Evolutionary conservation across 2,329 filamentous ascomycete genomes (phyloP).

Genomic region (Didymella segeticola): DNA sequence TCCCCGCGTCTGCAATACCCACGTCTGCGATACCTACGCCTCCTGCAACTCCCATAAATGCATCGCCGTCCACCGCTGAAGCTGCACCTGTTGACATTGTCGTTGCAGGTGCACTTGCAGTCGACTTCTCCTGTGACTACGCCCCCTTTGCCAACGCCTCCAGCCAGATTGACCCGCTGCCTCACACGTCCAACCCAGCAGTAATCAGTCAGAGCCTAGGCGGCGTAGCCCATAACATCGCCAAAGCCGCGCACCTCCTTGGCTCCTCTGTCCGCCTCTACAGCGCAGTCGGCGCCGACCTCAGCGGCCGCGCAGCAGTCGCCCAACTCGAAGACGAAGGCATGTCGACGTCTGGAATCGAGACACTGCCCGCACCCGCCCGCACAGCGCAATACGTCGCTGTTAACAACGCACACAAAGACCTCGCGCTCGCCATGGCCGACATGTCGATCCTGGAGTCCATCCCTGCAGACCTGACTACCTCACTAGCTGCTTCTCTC

Average conservation of each 20-base stretch:
- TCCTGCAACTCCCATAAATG: conserved; percentile 3
- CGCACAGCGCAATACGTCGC: conserved; percentile 92
- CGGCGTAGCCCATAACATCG: conserved; percentile 91
- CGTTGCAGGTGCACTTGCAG: conserved; percentile 86
- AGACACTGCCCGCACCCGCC: conserved; percentile 50
- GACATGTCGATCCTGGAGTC: conserved; percentile 85
- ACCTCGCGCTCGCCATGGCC: conserved; percentile 90
- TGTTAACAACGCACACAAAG: conserved; percentile 82
- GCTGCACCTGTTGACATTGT: conserved; percentile 65
- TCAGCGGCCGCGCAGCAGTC: conserved; percentile 76
- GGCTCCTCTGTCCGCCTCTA: conserved; percentile 73
- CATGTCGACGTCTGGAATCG: conserved; percentile 70
- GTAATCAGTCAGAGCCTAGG: conserved; percentile 82
- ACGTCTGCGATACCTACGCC: conserved; percentile 24
- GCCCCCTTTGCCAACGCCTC: conserved; percentile 53
- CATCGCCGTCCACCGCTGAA: background rate
- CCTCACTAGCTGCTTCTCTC: conserved; percentile 21
- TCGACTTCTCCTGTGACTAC: conserved; percentile 88
- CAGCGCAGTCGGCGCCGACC: conserved; percentile 81
- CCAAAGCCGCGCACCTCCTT: conserved; percentile 77
- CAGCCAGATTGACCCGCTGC: conserved; percentile 54
- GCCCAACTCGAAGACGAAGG: conserved; percentile 68
- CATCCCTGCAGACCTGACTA: conserved; percentile 36
- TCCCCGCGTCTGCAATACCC: conserved; percentile 17
- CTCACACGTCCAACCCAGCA: conserved; percentile 86